phyloP scores from a whole-genome alignment of 345 rosid genomes.

The Kandelia obovata region DNA sequence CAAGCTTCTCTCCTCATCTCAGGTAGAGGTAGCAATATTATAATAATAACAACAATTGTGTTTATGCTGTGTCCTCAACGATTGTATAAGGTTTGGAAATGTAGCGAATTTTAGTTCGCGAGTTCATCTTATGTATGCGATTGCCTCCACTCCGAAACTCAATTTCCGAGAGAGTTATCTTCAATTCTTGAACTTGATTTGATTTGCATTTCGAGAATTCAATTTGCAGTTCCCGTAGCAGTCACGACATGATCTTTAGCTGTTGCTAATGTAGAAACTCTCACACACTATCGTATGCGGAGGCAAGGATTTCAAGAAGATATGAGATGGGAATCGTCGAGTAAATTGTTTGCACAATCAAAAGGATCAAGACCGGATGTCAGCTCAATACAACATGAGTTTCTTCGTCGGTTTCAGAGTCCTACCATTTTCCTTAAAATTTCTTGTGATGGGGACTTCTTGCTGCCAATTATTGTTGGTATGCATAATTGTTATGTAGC shows the following conservation, averaged over 20 bases:
- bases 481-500: conserved; percentile 6
- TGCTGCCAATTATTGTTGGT: conserved; percentile 78
- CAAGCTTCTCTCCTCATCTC: conserved; percentile 74
- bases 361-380: conserved; percentile 32
- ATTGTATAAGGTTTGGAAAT: too few species aligned
- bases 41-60: too few species aligned
- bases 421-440: conserved; percentile 90
- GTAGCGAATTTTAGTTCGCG: too few species aligned
- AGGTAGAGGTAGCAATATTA: conserved; percentile 34
- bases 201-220: neutral
- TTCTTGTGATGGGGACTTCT: conserved; percentile 77
- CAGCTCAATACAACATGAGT: conserved; percentile 40
- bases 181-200: neutral
- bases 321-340: conserved; percentile 29
- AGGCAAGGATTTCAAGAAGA: conserved; percentile 41
- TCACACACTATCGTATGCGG: conserved; percentile 47
- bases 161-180: neutral
- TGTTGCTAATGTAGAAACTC: conserved; percentile 33
- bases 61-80: neutral
- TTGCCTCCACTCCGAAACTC: too few species aligned
- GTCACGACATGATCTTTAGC: neutral
- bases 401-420: conserved; percentile 60
- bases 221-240: neutral
- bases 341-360: conserved; percentile 16
- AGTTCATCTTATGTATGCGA: too few species aligned